A percentile compares a stretch with the other conserved stretches of the same genome.
phyloP scores from a whole-genome alignment of 2,329 filamentous ascomycete genomes.

The Fonsecaea multimorphosa region DNA sequence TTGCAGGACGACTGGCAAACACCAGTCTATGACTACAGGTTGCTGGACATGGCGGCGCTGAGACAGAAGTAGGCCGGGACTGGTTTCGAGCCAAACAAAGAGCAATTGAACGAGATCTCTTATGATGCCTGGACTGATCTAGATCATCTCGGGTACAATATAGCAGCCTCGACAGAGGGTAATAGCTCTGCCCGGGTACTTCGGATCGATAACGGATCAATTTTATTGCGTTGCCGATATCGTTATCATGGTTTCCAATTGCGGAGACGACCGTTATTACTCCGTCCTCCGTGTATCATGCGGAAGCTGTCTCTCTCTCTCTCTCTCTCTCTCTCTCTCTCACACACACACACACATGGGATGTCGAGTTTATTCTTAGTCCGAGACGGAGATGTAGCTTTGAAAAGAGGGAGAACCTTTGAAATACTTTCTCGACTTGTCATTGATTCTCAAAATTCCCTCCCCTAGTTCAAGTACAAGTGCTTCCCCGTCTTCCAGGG shows the following conservation, averaged over 20 bases:
- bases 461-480: not conserved
- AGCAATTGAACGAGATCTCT: not conserved
- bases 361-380: not conserved
- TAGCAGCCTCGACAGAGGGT: not conserved
- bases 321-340: too few relatives aligned
- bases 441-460: too few relatives aligned
- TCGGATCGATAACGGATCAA: not conserved
- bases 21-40: slow-evolving; percentile 65
- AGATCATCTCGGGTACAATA: not conserved
- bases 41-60: slow-evolving; percentile 60
- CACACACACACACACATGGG: too few relatives aligned
- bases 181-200: not conserved
- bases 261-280: not conserved
- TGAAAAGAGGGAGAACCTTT: not conserved
- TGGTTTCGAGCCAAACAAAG: not conserved
- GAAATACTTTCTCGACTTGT: too few relatives aligned
- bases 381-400: not conserved
- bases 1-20: slow-evolving; percentile 70
- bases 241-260: not conserved
- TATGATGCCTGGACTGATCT: not conserved
- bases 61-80: not conserved
- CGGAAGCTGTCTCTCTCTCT: not conserved
- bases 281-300: not conserved
- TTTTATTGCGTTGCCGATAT: not conserved
- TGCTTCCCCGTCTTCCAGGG: not conserved